Conservation (phyloP, 768 basidiomycete species). For the Chalciporus piperatus region DNA sequence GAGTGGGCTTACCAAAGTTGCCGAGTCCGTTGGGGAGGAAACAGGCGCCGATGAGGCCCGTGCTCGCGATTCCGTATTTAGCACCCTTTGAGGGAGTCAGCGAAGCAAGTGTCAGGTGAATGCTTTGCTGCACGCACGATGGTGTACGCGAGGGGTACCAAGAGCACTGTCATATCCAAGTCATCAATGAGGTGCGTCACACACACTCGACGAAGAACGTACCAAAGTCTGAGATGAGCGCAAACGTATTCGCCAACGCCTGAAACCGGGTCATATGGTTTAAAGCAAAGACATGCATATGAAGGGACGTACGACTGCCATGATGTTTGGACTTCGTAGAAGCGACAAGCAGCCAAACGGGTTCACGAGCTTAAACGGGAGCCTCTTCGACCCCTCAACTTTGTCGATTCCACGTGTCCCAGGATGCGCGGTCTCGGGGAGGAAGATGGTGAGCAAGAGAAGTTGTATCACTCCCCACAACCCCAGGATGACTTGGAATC, state of each 20-base stretch:
- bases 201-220: conserved; percentile 24
- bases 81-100: conserved; percentile 42
- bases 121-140: conserved; percentile 41
- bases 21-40: conserved; percentile 29
- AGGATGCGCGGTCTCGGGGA: conserved; percentile 72
- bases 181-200: neutral
- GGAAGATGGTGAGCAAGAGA: conserved; percentile 38
- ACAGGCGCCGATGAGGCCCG: conserved; percentile 21
- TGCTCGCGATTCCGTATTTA: conserved; percentile 25
- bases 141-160: conserved; percentile 65
- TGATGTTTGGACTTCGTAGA: conserved; percentile 58
- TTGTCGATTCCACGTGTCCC: conserved; percentile 55
- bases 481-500: conserved; percentile 50
- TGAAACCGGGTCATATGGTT: conserved; percentile 29
- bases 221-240: conserved; percentile 29
- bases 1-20: conserved; percentile 16
- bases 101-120: neutral
- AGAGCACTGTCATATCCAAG: conserved; percentile 30
- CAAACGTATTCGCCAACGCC: conserved; percentile 40
- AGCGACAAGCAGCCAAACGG: conserved; percentile 51
- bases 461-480: conserved; percentile 39
- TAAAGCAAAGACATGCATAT: conserved; percentile 21
- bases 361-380: conserved; percentile 49
- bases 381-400: conserved; percentile 16
- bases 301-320: conserved; percentile 45